Evolutionary conservation across 163 green algal species (phyloP).

Genomic region (Volvox carteri): DNA sequence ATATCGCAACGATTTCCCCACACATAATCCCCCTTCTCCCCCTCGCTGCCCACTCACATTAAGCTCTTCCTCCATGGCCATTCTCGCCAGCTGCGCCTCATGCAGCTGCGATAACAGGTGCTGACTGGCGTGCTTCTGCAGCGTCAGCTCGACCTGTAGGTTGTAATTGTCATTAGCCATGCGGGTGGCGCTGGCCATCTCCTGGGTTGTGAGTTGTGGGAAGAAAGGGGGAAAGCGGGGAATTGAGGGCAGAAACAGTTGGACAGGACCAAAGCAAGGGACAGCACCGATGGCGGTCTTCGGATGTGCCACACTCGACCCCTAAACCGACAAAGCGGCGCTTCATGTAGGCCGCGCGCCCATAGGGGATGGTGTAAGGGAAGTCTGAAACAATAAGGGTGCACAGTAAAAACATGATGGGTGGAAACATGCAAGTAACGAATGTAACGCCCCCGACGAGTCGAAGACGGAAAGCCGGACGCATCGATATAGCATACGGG

Average conservation of each 20-base stretch:
- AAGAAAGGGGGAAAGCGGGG: neutral
- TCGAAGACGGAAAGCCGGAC: too few species aligned
- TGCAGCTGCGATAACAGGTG: slow-evolving; percentile 26
- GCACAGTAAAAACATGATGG: too few species aligned
- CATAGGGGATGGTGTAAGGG: neutral
- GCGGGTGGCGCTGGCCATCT: slow-evolving; percentile 36
- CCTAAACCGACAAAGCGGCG: neutral
- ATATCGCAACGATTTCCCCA: neutral
- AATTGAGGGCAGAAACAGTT: neutral
- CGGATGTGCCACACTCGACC: neutral
- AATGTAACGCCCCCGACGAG: too few species aligned
- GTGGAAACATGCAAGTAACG: too few species aligned
- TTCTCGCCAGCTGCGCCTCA: slow-evolving; percentile 16
- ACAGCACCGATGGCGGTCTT: neutral
- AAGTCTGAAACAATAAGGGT: neutral
- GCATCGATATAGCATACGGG: too few species aligned
- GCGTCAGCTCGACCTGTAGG: slow-evolving; percentile 43
- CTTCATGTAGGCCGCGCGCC: neutral
- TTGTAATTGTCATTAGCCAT: slow-evolving; percentile 31
- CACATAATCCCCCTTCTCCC: neutral
- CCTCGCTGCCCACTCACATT: neutral
- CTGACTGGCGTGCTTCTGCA: slow-evolving; percentile 15
- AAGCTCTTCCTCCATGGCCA: slow-evolving; percentile 41
- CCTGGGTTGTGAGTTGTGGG: too few species aligned
- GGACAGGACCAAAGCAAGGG: neutral